phyloP scores from a whole-genome alignment of 306 rosid genomes.

The Casuarina glauca region DNA sequence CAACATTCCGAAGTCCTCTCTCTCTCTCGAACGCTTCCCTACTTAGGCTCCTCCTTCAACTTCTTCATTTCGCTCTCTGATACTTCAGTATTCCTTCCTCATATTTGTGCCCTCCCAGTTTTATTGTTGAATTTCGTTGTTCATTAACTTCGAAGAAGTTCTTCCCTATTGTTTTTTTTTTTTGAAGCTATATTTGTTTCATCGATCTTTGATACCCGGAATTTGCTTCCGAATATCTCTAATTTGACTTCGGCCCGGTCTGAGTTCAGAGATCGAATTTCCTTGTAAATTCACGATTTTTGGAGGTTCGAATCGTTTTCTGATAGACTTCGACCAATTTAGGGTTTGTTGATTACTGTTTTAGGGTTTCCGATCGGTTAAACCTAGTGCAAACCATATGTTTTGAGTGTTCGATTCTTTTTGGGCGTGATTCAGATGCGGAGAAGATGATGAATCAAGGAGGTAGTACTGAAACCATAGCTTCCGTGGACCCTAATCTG shows the following conservation, averaged over 20 bases:
- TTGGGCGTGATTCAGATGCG: constrained; percentile 43
- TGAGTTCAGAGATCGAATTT: constrained; percentile 18
- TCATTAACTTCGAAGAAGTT: constrained; percentile 12
- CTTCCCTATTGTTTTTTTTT: constrained; percentile 34
- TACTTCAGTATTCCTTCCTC: constrained; percentile 27
- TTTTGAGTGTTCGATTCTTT: constrained; percentile 12
- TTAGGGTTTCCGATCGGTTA: constrained; percentile 5
- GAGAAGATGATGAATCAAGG: constrained; percentile 71
- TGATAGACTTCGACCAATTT: constrained; percentile 33
- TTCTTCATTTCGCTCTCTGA: background rate
- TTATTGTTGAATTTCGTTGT: background rate
- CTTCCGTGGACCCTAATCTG: constrained; percentile 52
- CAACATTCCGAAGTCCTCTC: background rate
- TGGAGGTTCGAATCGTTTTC: constrained; percentile 44
- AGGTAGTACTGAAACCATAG: constrained; percentile 67
- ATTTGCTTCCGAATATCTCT: constrained; percentile 35
- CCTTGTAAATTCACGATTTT: constrained; percentile 8
- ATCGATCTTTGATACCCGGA: constrained; percentile 37
- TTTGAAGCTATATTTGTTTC: background rate
- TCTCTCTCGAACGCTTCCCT: constrained; percentile 30
- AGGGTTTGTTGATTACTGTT: constrained; percentile 53
- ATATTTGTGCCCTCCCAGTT: constrained; percentile 7
- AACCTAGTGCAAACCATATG: background rate
- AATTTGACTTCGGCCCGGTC: constrained; percentile 26
- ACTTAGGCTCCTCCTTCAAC: constrained; percentile 14